Percentiles rank a stretch among this genome's conserved stretches.
These are phyloP conservation scores for Abortiporus biennis DNA, from an alignment of 1,284 basidiomycete species.

Conservation along the genomic window DNA sequence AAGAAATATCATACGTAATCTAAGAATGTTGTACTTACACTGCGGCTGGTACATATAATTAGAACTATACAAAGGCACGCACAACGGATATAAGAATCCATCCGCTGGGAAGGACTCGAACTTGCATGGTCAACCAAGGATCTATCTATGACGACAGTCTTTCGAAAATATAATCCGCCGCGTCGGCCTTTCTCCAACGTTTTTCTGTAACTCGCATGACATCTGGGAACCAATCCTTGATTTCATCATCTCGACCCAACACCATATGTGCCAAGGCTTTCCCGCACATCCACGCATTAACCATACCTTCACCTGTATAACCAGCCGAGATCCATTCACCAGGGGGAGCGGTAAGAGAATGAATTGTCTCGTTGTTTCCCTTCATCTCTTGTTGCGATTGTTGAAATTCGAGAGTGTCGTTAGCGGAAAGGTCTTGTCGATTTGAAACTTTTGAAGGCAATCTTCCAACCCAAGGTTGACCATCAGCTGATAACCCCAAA, in stretches of 20 bases:
- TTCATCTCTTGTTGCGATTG: not conserved
- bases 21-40: too few species aligned
- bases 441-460: conserved; percentile 30
- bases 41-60: too few species aligned
- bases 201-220: conserved; percentile 43
- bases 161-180: conserved; percentile 29
- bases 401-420: not conserved
- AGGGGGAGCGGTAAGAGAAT: conserved; percentile 21
- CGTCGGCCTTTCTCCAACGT: conserved; percentile 38
- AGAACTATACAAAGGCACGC: too few species aligned
- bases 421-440: conserved; percentile 20
- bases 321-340: conserved; percentile 52
- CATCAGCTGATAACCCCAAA: conserved; percentile 40
- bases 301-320: conserved; percentile 64
- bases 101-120: too few species aligned
- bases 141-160: too few species aligned
- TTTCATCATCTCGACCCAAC: conserved; percentile 27
- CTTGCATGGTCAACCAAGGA: too few species aligned
- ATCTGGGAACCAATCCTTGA: conserved; percentile 42
- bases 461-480: conserved; percentile 41
- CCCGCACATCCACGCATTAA: conserved; percentile 55
- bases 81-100: too few species aligned
- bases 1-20: too few species aligned
- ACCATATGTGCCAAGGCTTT: conserved; percentile 55
- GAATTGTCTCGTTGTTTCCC: not conserved